Evolutionary conservation across 164 flowering plant genomes (phyloP).

Genomic region (Berberis vulgaris): DNA sequence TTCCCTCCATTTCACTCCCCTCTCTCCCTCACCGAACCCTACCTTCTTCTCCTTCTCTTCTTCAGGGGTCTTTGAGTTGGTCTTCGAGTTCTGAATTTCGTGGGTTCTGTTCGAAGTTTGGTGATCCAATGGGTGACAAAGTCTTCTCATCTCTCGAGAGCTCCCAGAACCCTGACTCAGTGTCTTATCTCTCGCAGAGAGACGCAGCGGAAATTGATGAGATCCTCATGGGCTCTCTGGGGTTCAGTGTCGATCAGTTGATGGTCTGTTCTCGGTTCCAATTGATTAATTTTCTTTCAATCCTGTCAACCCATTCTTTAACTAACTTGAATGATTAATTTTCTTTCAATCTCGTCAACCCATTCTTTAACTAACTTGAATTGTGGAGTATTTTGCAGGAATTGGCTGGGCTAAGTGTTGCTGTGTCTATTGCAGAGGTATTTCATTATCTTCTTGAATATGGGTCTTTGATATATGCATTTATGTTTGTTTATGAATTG

Average conservation of each 20-base stretch:
- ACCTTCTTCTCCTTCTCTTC: conserved; percentile 1
- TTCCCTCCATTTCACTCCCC: too few species aligned
- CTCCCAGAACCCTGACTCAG: conserved; percentile 23
- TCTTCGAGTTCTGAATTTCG: conserved; percentile 10
- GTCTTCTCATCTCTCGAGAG: conserved; percentile 13
- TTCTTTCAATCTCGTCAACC: neutral
- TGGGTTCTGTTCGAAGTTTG: conserved; percentile 17
- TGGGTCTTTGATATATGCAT: too few species aligned
- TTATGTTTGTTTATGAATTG: too few species aligned
- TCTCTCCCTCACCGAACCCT: neutral
- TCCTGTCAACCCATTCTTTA: neutral
- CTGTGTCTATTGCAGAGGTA: conserved; percentile 80
- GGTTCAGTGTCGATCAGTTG: conserved; percentile 89
- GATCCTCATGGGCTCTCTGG: conserved; percentile 85
- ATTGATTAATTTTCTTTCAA: neutral
- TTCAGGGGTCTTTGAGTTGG: neutral
- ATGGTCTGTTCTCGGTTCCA: conserved; percentile 39
- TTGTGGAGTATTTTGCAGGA: conserved; percentile 41
- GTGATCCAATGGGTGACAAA: conserved; percentile 18
- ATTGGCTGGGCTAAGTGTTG: conserved; percentile 95
- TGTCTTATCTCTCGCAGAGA: conserved; percentile 56
- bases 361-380: neutral
- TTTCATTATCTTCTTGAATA: too few species aligned
- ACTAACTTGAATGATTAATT: neutral
- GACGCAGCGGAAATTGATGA: conserved; percentile 87